Evolutionary conservation across 345 rosid genomes (phyloP), one percentile per base, ranked within the genome.

Genomic region (Conringia planisiliqua): DNA sequence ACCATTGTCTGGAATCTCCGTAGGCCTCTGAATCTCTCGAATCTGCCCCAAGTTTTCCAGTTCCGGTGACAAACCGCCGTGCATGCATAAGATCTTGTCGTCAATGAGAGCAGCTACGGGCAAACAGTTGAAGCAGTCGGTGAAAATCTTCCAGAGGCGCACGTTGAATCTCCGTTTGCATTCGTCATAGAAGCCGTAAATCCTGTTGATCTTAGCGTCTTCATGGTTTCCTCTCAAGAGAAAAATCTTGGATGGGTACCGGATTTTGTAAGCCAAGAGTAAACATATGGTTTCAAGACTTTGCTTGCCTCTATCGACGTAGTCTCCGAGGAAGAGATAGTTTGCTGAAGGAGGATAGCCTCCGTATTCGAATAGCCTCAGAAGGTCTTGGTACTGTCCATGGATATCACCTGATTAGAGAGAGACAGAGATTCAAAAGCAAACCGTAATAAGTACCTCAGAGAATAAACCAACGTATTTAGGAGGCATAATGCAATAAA

Each of bases 191-290:
- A 96, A 96, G 2, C 99, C 99, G 70, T 96, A 96, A 68, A 96
- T 84, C 67, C 97, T 74, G 17, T 96, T 96, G 85, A 96, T 92
- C 87, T 92, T 96, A 2, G 99, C 93, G 55, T 96, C 99, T 81
- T 96, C 99, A 29, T 96, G 99, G 87, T 96, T 96, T 71, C 98
- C 99, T 74, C 99, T 84, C 78, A 96, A 81, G 67, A 92, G 96
- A 69, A 42, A 81, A 26, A 96, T 52, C 81, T 77, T 89, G 52
- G 87, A 72, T 0, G 99, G 98, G 63, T 90, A 85, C 32, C 98
- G 82, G 70, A 96, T 86, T 76, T 96, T 96, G 82, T 92, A 96
- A 72, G 98, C 97, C 73, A 96, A 77, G 79, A 96, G 98, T 76
- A 92, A 82, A 77, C 99, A 96, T 68, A 92, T 90, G 0, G 99